A percentile compares a stretch with the other conserved stretches of the same genome.
These are phyloP conservation scores for Pyrenophora graminea DNA, from an alignment of 2,329 filamentous ascomycete species.

Conservation along the genomic window DNA sequence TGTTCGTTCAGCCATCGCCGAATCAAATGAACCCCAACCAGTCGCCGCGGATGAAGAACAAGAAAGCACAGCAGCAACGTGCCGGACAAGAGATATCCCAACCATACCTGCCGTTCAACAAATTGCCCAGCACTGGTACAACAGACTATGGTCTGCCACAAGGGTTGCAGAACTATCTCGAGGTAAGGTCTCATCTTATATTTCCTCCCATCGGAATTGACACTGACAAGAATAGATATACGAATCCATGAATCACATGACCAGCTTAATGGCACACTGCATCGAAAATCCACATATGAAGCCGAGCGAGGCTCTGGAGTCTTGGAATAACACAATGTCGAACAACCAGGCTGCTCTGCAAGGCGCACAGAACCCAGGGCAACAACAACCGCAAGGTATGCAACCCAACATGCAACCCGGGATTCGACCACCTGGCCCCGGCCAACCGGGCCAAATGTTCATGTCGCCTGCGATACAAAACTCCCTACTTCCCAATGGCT, in stretches of 20 bases:
- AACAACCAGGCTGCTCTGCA: constrained; percentile 24
- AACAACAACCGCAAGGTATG: constrained; percentile 33
- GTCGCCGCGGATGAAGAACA: constrained; percentile 59
- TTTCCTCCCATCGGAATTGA: constrained; percentile 15
- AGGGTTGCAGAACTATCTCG: constrained; percentile 63
- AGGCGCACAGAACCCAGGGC: constrained; percentile 20
- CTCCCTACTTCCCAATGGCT: constrained; percentile 54
- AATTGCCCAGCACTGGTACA: constrained; percentile 52
- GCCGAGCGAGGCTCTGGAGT: constrained; percentile 60
- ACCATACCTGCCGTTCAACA: constrained; percentile 51
- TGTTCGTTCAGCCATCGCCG: constrained; percentile 54
- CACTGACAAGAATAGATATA: constrained; percentile 56
- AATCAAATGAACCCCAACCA: constrained; percentile 56
- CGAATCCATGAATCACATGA: constrained; percentile 69
- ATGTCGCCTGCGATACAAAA: constrained; percentile 63
- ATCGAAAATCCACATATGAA: constrained; percentile 57
- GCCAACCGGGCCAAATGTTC: constrained; percentile 49
- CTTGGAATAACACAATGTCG: constrained; percentile 54
- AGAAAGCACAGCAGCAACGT: constrained; percentile 49
- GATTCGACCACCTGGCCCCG: constrained; percentile 37
- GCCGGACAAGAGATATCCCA: constrained; percentile 34
- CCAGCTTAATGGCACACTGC: constrained; percentile 61
- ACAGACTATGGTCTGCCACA: constrained; percentile 60
- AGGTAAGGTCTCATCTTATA: constrained; percentile 53
- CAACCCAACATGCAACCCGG: constrained; percentile 41